Evolutionary conservation across 1,139 yeast species (phyloP), one percentile per base, ranked within the genome.

Genomic region (Candida sp.): DNA sequence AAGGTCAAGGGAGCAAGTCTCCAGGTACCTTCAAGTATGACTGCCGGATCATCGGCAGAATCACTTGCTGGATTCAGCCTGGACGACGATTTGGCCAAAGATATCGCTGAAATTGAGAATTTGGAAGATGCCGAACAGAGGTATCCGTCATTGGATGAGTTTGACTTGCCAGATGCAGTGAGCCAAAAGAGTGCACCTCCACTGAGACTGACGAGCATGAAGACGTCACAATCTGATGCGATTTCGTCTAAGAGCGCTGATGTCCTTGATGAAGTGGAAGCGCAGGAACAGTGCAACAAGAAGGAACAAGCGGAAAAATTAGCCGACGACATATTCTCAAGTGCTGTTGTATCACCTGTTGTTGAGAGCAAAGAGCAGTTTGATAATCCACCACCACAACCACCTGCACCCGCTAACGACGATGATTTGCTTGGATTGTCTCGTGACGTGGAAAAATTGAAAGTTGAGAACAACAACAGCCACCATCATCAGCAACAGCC

Each of bases 81-180:
- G 56, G 52, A 49, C 3, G 52, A 51, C 27, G 53, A 52, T 12
- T 41, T 41, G 45, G 44, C 46, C 22, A 34, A 26, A 8, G 38
- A 33, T 23, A 35, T 39, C 25, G 50, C 46, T 7, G 49, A 42
- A 8, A 53, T 72, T 12, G 77, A 65, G 8, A 66, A 72, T 44
- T 60, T 77, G 47, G 80, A 76, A 39, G 68, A 77, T 52, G 75
- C 71, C 1, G 81, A 76, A 55, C 76, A 72, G 51, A 63, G 81
- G 42, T 78, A 68, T 50, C 82, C 82, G 3, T 73, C 80, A 3
- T 63, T 77, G 22, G 81, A 77, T 35, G 69, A 69, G 28, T 60
- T 66, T 34, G 68, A 59, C 33, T 58, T 49, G 7, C 53, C 56
- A 12, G 51, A 51, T 9, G 43, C 41, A 8, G n/a, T 44, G 44